These are phyloP conservation scores for Heterobasidion annosum DNA, from an alignment of 1,284 basidiomycete genomes.

Conservation along the genomic window DNA sequence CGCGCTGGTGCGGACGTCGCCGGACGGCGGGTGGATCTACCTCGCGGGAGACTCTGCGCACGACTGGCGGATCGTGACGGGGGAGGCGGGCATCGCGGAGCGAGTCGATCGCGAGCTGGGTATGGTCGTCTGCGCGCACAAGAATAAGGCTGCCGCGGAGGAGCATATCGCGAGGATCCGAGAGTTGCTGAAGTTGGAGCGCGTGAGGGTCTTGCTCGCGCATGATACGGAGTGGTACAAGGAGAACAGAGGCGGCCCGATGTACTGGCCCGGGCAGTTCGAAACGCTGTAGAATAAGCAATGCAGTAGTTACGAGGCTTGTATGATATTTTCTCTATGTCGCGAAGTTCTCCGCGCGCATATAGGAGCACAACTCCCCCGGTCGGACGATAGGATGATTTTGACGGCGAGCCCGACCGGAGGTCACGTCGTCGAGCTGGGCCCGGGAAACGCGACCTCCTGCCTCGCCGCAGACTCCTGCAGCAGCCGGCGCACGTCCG, in stretches of 20 bases:
- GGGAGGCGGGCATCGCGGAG: slow-evolving; percentile 31
- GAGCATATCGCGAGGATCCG: slow-evolving; percentile 22
- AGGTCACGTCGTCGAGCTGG: too few relatives aligned
- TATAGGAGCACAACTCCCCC: too few relatives aligned
- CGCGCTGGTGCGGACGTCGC: slow-evolving; percentile 43
- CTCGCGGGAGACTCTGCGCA: slow-evolving; percentile 49
- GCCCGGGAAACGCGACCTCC: slow-evolving; percentile 10
- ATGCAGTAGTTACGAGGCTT: too few relatives aligned
- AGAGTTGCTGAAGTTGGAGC: background rate
- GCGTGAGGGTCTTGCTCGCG: background rate
- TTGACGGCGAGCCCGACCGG: too few relatives aligned
- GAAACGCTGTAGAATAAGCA: background rate
- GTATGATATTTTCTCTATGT: background rate
- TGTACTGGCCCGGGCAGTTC: background rate
- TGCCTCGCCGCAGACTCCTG: slow-evolving; percentile 29
- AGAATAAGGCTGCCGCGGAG: slow-evolving; percentile 30
- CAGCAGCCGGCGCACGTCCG: slow-evolving; percentile 25
- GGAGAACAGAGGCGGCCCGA: background rate
- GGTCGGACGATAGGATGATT: too few relatives aligned
- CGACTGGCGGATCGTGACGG: slow-evolving; percentile 40
- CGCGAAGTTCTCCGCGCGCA: too few relatives aligned
- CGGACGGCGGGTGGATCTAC: slow-evolving; percentile 48
- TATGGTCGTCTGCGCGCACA: slow-evolving; percentile 29
- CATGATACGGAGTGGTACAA: slow-evolving; percentile 2
- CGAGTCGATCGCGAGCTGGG: slow-evolving; percentile 15